phyloP scores from a whole-genome alignment of 164 flowering plant genomes.

The Pachysandra terminalis region DNA sequence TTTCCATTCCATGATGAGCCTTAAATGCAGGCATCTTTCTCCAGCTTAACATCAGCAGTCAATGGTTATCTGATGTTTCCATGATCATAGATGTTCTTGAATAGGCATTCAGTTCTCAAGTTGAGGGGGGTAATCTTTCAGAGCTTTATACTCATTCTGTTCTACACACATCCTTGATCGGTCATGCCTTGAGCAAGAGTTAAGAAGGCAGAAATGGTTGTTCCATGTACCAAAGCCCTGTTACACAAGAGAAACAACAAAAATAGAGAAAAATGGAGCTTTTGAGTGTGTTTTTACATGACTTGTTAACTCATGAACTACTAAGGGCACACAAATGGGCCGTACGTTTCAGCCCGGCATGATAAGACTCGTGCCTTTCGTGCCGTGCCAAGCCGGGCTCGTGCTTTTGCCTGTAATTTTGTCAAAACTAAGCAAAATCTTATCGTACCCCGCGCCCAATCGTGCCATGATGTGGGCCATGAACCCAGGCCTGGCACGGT shows the following conservation, averaged over 20 bases:
- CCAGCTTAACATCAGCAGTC: neutral
- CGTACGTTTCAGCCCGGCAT: too few relatives aligned
- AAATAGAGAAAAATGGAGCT: neutral
- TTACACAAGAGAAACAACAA: neutral
- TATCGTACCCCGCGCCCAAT: too few relatives aligned
- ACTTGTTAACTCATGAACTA: neutral
- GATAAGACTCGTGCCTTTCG: too few relatives aligned
- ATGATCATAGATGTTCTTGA: too few relatives aligned
- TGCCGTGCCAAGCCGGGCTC: too few relatives aligned
- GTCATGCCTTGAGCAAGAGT: constrained; percentile 78
- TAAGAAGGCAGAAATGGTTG: constrained; percentile 77
- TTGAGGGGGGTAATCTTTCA: neutral
- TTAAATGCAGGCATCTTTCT: neutral
- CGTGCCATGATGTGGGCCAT: too few relatives aligned
- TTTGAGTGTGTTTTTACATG: neutral
- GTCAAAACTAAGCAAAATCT: too few relatives aligned
- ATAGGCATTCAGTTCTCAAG: neutral
- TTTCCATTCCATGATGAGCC: too few relatives aligned
- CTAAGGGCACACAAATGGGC: too few relatives aligned
- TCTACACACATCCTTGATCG: constrained; percentile 92
- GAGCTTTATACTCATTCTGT: constrained; percentile 4
- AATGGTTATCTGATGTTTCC: neutral
- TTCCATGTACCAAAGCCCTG: constrained; percentile 83
- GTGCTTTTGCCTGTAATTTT: too few relatives aligned
- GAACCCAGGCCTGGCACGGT: too few relatives aligned